phyloP scores from a whole-genome alignment of 129 eudicot genomes.

The Centella asiatica region DNA sequence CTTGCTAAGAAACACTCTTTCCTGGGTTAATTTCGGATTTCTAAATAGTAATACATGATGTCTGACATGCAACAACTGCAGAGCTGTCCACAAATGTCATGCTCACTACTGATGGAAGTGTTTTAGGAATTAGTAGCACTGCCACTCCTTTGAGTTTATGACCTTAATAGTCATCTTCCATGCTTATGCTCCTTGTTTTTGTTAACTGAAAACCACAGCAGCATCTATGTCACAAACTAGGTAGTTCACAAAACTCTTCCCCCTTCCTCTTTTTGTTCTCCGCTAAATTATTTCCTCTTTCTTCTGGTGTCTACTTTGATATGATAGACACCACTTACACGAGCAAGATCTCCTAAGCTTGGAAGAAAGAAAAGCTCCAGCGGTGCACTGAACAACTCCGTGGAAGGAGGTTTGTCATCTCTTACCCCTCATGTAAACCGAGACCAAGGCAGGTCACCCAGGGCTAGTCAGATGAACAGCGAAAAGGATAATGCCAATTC shows the following conservation, averaged over 20 bases:
- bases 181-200: not conserved
- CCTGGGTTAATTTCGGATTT: not conserved
- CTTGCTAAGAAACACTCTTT: not conserved
- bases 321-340: conserved; percentile 65
- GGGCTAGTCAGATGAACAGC: conserved; percentile 15
- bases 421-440: conserved; percentile 29
- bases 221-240: not conserved
- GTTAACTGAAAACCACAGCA: too few species aligned
- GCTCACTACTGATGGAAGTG: too few species aligned
- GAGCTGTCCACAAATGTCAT: not conserved
- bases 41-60: not conserved
- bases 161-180: not conserved
- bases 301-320: not conserved
- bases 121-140: too few species aligned
- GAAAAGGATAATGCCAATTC: conserved; percentile 23
- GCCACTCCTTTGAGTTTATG: too few species aligned
- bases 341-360: conserved; percentile 73
- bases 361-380: conserved; percentile 57
- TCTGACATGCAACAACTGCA: not conserved
- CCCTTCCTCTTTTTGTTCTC: not conserved
- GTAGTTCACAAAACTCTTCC: not conserved
- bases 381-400: conserved; percentile 14
- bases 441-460: conserved; percentile 28
- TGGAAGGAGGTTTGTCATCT: conserved; percentile 29
- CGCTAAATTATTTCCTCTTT: not conserved